Conservation (phyloP, 768 basidiomycete genomes). For the Rhodotorula babjevae region DNA sequence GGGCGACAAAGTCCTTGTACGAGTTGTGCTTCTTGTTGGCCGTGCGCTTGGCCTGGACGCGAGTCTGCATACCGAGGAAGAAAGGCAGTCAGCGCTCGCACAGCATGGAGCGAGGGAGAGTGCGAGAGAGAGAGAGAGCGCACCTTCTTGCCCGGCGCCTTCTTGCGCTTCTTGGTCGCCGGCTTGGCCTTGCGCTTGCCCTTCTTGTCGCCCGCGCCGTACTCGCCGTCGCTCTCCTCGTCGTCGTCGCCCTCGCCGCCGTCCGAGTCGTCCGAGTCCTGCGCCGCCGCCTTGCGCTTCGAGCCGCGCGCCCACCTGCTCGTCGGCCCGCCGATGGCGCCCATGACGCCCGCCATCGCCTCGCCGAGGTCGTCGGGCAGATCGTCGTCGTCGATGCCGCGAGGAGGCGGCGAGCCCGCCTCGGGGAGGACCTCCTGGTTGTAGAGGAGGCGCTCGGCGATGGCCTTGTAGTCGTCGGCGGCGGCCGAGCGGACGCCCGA, state of each 20-base stretch:
- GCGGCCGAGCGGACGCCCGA: not conserved
- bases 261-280: not conserved
- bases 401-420: not conserved
- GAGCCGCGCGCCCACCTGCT: not conserved
- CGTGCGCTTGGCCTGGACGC: constrained; percentile 5
- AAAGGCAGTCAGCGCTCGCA: not conserved
- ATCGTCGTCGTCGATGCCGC: not conserved
- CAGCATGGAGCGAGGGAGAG: no score
- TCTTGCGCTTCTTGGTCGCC: not conserved
- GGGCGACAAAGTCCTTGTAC: constrained; percentile 14
- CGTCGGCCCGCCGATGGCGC: not conserved
- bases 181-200: constrained; percentile 1
- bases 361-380: not conserved
- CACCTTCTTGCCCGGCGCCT: not conserved
- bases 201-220: not conserved
- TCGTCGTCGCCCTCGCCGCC: not conserved
- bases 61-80: not conserved
- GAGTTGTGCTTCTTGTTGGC: constrained; percentile 20
- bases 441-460: not conserved
- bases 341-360: not conserved
- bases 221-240: not conserved
- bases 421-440: constrained; percentile 9
- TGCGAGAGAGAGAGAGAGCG: not conserved
- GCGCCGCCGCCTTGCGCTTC: not conserved
- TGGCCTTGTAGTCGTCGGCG: constrained; percentile 17